These are phyloP conservation scores for Russula ochroleuca DNA, from an alignment of 768 basidiomycete genomes.

Conservation along the genomic window DNA sequence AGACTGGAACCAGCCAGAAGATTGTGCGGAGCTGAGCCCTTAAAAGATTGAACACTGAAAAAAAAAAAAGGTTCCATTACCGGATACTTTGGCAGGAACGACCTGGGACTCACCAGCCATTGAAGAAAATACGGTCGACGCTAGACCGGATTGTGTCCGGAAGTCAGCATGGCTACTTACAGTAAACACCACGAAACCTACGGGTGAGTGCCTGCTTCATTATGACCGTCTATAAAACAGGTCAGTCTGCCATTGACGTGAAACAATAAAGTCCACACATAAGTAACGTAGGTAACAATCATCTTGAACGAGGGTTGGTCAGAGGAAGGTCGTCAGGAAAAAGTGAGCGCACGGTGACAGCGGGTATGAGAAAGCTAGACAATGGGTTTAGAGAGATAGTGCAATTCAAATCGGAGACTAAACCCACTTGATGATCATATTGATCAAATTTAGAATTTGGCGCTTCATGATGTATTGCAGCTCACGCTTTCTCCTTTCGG, in stretches of 20 bases:
- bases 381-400: not conserved
- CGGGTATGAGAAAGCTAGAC: conserved; percentile 37
- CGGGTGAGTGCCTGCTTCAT: conserved; percentile 36
- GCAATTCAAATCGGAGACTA: not conserved
- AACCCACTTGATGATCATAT: conserved; percentile 34
- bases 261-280: conserved; percentile 20
- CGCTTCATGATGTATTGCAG: conserved; percentile 36
- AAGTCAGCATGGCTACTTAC: not conserved
- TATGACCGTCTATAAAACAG: conserved; percentile 31
- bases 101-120: conserved; percentile 25
- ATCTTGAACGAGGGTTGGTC: conserved; percentile 30
- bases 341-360: conserved; percentile 33
- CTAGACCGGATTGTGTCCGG: too few species aligned
- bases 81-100: not conserved
- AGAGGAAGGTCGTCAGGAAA: not conserved
- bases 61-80: not conserved
- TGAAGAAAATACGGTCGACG: conserved; percentile 34
- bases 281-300: conserved; percentile 37
- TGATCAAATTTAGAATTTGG: conserved; percentile 35
- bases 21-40: conserved; percentile 33
- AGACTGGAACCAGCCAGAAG: conserved; percentile 29
- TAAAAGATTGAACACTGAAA: conserved; percentile 41
- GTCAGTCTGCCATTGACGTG: not conserved
- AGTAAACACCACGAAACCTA: not conserved
- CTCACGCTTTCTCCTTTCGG: conserved; percentile 40